Conservation (phyloP, 352 stramenopile genomes). For the Globisporangium splendens region DNA sequence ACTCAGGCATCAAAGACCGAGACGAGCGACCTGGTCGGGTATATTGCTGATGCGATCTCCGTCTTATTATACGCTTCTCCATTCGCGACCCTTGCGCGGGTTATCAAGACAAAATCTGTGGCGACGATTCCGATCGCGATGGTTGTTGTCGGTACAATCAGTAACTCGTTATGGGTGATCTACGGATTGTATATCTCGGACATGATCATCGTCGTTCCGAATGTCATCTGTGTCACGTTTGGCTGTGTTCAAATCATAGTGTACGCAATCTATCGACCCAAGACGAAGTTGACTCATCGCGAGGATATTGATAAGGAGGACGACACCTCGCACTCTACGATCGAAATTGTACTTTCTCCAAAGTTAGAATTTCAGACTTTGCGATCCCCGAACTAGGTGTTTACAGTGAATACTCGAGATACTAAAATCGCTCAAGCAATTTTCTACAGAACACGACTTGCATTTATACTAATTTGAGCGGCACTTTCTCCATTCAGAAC, state of each 20-base stretch:
- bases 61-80: conserved; percentile 35
- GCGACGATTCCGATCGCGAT: conserved; percentile 32
- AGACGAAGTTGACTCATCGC: no score
- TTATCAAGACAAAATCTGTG: conserved; percentile 23
- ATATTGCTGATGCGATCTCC: conserved; percentile 22
- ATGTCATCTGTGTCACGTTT: conserved; percentile 8
- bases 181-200: conserved; percentile 29
- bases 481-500: no score
- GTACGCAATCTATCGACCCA: neutral
- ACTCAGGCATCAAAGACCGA: no score
- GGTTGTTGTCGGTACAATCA: conserved; percentile 23
- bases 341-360: no score
- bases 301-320: no score
- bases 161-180: conserved; percentile 33
- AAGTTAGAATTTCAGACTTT: no score
- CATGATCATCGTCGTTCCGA: conserved; percentile 15
- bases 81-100: conserved; percentile 26
- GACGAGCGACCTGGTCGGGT: conserved; percentile 24
- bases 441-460: no score
- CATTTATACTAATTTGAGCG: no score
- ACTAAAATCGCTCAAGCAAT: no score
- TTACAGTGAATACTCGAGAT: no score
- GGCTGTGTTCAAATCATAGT: conserved; percentile 8
- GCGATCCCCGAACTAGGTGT: no score
- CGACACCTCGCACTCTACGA: no score